A percentile compares a stretch with the other conserved stretches of the same genome.
phyloP scores from a whole-genome alignment of 257 asterid genomes.

The Solanum acaule region DNA sequence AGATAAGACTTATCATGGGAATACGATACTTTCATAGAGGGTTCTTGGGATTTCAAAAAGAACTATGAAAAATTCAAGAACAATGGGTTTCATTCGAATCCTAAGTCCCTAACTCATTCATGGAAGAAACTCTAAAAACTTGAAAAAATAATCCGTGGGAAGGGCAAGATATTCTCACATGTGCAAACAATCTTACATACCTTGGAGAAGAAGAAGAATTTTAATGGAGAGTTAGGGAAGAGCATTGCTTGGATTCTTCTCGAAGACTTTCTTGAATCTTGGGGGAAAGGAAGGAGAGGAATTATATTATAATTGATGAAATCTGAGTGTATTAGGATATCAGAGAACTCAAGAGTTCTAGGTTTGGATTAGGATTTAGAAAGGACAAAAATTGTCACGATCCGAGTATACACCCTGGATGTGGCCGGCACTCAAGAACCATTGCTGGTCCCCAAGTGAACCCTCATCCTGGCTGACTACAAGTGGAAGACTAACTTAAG shows the following conservation, averaged over 20 bases:
- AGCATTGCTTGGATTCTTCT: too few species aligned
- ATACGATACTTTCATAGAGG: neutral
- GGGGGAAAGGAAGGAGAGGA: neutral
- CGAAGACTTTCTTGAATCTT: neutral
- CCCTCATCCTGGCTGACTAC: too few species aligned
- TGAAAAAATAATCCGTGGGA: neutral
- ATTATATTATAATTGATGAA: neutral
- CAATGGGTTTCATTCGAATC: too few species aligned
- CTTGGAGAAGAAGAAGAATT: neutral
- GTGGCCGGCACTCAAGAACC: too few species aligned
- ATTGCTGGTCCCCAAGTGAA: too few species aligned
- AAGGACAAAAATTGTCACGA: neutral
- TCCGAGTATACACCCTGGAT: too few species aligned
- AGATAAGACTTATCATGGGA: neutral
- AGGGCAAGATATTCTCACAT: too few species aligned
- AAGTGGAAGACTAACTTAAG: too few species aligned
- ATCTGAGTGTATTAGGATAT: neutral
- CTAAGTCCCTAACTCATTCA: neutral
- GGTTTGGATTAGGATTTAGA: neutral
- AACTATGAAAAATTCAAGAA: too few species aligned
- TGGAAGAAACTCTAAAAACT: neutral
- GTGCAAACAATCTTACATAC: too few species aligned
- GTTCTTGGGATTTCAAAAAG: neutral
- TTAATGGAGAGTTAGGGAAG: neutral
- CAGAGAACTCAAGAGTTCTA: neutral